A percentile compares a stretch with the other conserved stretches of the same genome.
These are phyloP conservation scores for Zasmidium angulare DNA, from an alignment of 2,329 filamentous ascomycete species.

Conservation along the genomic window DNA sequence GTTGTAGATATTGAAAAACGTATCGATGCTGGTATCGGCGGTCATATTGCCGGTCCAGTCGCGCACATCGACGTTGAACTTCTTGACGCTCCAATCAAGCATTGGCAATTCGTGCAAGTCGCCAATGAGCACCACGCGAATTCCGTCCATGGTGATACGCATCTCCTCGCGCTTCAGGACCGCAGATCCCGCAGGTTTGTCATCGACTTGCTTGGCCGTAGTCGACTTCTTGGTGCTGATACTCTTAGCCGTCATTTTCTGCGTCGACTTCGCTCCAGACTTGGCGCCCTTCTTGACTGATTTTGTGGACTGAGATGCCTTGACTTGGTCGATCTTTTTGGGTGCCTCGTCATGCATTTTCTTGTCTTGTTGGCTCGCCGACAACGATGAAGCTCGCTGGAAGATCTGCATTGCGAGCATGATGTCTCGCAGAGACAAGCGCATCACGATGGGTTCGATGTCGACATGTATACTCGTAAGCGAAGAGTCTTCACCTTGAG, in stretches of 20 bases:
- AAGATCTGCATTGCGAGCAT: constrained; percentile 90
- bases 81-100: constrained; percentile 88
- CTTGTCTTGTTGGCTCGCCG: constrained; percentile 50
- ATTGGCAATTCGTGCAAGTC: constrained; percentile 95
- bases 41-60: constrained; percentile 90
- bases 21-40: constrained; percentile 85
- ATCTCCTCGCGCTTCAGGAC: constrained; percentile 73
- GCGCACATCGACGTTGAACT: constrained; percentile 77
- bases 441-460: constrained; percentile 85
- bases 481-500: constrained; percentile 59
- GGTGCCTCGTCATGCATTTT: constrained; percentile 54
- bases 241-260: constrained; percentile 47
- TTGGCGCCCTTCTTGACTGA: constrained; percentile 34
- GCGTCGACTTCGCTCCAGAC: constrained; percentile 44
- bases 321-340: constrained; percentile 56
- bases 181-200: constrained; percentile 49
- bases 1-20: constrained; percentile 96
- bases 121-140: constrained; percentile 90
- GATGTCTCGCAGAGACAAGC: constrained; percentile 91
- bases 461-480: constrained; percentile 80
- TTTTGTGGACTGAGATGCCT: constrained; percentile 41
- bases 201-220: constrained; percentile 46
- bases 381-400: constrained; percentile 84
- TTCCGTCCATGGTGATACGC: constrained; percentile 79
- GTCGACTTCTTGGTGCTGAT: constrained; percentile 52